Evolutionary conservation across 441 rosid genomes (phyloP), one percentile per base, ranked within the genome.

Genomic region (Erodium moschatum): DNA sequence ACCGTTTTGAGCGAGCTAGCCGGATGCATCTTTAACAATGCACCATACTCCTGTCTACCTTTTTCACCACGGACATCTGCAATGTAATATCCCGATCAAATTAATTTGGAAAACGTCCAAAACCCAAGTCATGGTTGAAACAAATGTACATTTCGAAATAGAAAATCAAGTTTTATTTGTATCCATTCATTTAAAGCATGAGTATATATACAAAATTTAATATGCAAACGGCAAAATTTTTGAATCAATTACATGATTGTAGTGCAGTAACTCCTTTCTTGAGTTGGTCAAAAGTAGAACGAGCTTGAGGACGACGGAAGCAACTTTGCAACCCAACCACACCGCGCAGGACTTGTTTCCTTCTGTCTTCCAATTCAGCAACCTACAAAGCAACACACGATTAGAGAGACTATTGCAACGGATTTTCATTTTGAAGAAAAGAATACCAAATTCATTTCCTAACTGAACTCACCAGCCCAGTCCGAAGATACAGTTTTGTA

Each of bases 41-140:
- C 72, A 73, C 42, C 46, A 76, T 72, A 81, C 35, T 77, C 67
- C 73, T 74, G 86, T 78, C 89, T 80, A 5, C 76, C 79, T 77
- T 74, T 85, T 79, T 90, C 90, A 74, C 94, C 96, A 15, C 86
- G 85, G 56, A 82, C 79, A 81, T 81, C 98, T 91, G 81, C 79
- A 82, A 29, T 69, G 73, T 50, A 71, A 70, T 78, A 68, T 8
- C n/a, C 75, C 64, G 70, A 68, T 66, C 69, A 67, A 65, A 62
- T 4, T 21, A 18, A 29, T 29, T 29, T 29, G 31, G 3, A 29
- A 29, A 29, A 29, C 31, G 31, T 29, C 31, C 31, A 29, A 29
- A 29, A 29, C 31, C 31, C 31, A 29, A 29, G 31, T 29, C 0
- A 29, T 29, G 31, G 31, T 11, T 35, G 54, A 42, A 64, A 40